phyloP scores from a whole-genome alignment of 2,329 filamentous ascomycete genomes.

The Cercospora janseana region DNA sequence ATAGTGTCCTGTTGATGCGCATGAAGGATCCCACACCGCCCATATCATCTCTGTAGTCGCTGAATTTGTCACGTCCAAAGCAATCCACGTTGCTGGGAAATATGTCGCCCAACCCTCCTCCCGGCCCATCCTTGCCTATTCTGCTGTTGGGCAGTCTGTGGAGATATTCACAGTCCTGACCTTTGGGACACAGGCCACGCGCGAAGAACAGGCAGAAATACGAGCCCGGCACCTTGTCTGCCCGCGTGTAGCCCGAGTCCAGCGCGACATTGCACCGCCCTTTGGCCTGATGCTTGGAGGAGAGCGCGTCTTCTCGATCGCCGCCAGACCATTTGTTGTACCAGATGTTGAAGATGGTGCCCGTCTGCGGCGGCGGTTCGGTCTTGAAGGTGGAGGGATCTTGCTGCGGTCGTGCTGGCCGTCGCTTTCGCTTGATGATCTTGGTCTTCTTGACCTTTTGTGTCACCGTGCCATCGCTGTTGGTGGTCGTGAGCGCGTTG shows the following conservation, averaged over 20 bases:
- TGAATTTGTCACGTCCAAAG: constrained; percentile 89
- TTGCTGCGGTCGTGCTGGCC: constrained; percentile 86
- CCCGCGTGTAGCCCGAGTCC: constrained; percentile 55
- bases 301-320: constrained; percentile 87
- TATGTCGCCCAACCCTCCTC: constrained; percentile 67
- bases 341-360: constrained; percentile 97
- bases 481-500: constrained; percentile 26
- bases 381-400: constrained; percentile 79
- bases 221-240: constrained; percentile 57
- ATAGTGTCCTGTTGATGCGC: constrained; percentile 90
- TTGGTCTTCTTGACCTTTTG: constrained; percentile 74
- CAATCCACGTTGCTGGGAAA: constrained; percentile 95
- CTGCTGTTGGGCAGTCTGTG: constrained; percentile 72
- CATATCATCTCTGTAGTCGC: constrained; percentile 95
- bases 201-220: constrained; percentile 95
- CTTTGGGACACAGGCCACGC: constrained; percentile 76
- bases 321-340: constrained; percentile 98
- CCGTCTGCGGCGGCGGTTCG: constrained; percentile 86
- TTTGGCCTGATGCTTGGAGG: constrained; percentile 76
- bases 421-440: constrained; percentile 85
- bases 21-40: constrained; percentile 92
- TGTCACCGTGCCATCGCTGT: constrained; percentile 36
- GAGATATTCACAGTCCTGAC: constrained; percentile 89
- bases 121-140: constrained; percentile 35
- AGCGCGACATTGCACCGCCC: constrained; percentile 82